phyloP scores from a whole-genome alignment of 768 basidiomycete genomes.

The Cubamyces sp. region DNA sequence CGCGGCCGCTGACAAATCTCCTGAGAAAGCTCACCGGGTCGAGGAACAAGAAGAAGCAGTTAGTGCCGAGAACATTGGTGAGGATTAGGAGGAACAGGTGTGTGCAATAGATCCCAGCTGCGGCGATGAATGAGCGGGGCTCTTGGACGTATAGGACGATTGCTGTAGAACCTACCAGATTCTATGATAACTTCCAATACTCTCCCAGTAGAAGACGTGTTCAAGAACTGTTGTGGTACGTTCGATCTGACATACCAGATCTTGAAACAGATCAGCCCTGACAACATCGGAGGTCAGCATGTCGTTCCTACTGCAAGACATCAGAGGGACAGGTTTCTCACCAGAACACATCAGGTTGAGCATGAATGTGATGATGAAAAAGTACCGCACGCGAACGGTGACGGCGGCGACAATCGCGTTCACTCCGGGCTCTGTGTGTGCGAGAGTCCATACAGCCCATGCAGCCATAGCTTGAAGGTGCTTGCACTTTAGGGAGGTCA shows the following conservation, averaged over 20 bases:
- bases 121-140: too few species aligned
- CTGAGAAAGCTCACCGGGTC: too few species aligned
- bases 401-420: slow-evolving; percentile 9
- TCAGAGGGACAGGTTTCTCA: background rate
- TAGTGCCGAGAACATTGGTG: slow-evolving; percentile 3
- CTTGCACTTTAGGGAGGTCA: too few species aligned
- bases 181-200: slow-evolving; percentile 12
- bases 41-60: slow-evolving; percentile 11
- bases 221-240: background rate
- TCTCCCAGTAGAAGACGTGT: background rate
- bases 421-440: background rate
- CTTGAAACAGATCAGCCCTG: slow-evolving; percentile 11
- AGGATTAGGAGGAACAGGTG: slow-evolving; percentile 15
- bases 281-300: too few species aligned
- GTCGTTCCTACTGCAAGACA: too few species aligned
- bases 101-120: slow-evolving; percentile 14
- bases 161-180: background rate
- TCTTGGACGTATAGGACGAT: too few species aligned
- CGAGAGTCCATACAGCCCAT: slow-evolving; percentile 12
- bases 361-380: slow-evolving; percentile 14
- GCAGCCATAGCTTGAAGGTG: background rate
- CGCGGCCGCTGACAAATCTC: too few species aligned
- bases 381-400: slow-evolving; percentile 9
- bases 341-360: slow-evolving; percentile 14
- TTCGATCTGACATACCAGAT: background rate